A percentile compares a stretch with the other conserved stretches of the same genome.
phyloP scores from a whole-genome alignment of 1,284 basidiomycete species.

The Trichosporon sp. region DNA sequence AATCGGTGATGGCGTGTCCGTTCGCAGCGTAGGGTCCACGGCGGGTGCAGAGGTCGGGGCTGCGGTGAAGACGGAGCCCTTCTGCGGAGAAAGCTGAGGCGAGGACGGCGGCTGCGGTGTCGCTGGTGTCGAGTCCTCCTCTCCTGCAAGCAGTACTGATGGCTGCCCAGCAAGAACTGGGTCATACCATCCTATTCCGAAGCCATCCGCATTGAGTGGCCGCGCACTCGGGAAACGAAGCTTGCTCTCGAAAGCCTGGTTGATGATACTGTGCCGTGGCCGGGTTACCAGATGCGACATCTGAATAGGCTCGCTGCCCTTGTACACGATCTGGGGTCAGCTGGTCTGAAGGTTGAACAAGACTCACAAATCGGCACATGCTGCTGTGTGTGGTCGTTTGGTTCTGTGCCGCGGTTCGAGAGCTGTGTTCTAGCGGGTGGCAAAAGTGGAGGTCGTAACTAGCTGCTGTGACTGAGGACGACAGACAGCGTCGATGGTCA shows the following conservation, averaged over 20 bases:
- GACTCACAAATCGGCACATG: slow-evolving; percentile 73
- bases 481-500: too few relatives aligned
- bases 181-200: slow-evolving; percentile 77
- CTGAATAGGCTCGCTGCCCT: slow-evolving; percentile 79
- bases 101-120: background rate
- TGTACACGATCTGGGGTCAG: slow-evolving; percentile 59
- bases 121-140: background rate
- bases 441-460: background rate
- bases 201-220: slow-evolving; percentile 93
- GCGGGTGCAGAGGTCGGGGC: background rate
- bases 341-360: background rate
- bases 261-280: slow-evolving; percentile 92
- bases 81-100: background rate
- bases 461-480: background rate
- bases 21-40: slow-evolving; percentile 9
- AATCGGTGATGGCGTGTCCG: slow-evolving; percentile 7
- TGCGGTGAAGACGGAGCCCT: background rate
- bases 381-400: background rate
- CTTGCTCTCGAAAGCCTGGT: slow-evolving; percentile 88
- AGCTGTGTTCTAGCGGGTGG: background rate
- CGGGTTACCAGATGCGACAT: slow-evolving; percentile 82
- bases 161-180: slow-evolving; percentile 17
- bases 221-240: slow-evolving; percentile 70
- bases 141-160: background rate
- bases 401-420: background rate